These are phyloP conservation scores for Lactarius akahatsu DNA, from an alignment of 768 basidiomycete species.

Conservation along the genomic window DNA sequence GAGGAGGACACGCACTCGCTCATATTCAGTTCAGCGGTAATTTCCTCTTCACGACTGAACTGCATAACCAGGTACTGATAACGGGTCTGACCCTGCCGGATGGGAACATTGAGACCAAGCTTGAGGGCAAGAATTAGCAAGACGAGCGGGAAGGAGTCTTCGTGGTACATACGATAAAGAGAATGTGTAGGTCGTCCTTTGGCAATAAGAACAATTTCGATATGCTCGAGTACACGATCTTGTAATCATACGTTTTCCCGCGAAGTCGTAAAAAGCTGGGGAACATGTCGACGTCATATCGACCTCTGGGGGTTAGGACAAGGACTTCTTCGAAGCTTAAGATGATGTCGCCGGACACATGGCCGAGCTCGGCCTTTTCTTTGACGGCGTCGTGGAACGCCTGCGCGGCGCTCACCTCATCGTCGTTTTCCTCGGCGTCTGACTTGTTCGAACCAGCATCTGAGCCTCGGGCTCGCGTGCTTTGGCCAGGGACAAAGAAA, in stretches of 20 bases:
- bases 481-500: conserved; percentile 88
- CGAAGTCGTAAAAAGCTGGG: conserved; percentile 88
- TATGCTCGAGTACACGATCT: conserved; percentile 88
- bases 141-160: background rate
- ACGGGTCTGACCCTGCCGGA: conserved; percentile 95
- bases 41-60: conserved; percentile 95
- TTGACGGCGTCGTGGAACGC: conserved; percentile 96
- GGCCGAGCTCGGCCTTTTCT: conserved; percentile 93
- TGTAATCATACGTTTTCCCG: conserved; percentile 99
- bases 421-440: conserved; percentile 67
- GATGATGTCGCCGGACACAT: conserved; percentile 87
- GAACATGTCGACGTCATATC: conserved; percentile 98
- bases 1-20: conserved; percentile 61
- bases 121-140: conserved; percentile 34
- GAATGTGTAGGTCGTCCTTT: conserved; percentile 93
- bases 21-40: conserved; percentile 92
- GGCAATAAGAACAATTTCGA: conserved; percentile 89
- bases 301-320: conserved; percentile 92
- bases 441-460: conserved; percentile 75
- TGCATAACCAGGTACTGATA: conserved; percentile 99
- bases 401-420: conserved; percentile 89
- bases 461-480: conserved; percentile 55
- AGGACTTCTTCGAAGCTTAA: conserved; percentile 94
- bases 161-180: conserved; percentile 75
- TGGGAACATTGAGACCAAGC: conserved; percentile 90